Base-by-base conservation (phyloP, 2,329 filamentous ascomycete genomes). In the Ophiosphaerella herpotricha region DNA sequence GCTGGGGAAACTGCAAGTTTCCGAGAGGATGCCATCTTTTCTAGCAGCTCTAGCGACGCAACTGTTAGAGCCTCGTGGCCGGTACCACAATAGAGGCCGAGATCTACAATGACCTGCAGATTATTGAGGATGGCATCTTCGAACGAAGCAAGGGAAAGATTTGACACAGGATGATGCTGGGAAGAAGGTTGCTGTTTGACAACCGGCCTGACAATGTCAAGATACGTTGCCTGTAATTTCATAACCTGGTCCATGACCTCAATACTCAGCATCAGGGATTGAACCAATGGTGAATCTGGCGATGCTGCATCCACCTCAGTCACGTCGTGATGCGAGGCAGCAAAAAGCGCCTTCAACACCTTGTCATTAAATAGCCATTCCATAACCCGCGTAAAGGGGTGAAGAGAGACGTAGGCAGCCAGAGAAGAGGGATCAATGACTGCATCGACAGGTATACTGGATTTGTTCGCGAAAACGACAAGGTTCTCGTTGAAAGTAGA, bases 361-460 rank as follows among this genome's bases (percentile, higher is more conserved):
- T 88, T 90, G 65, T 95, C 90, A 68, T 96, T 97, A 74, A 96
- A 96, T 74, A 99, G 84, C 91, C 94, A 97, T 68, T 99, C 94
- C 89, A 97, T 97, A 13, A 96, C 87, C 51, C 95, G 85, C 3
- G 90, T 86, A 66, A 97, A 99, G 0, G 95, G 93, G 74, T 99
- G 95, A 45, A 96, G 82, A 21, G 86, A 85, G 50, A 94, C 85
- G 68, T 99, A 99, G 5, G 83, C 82, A 42, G 86, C 84, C 4
- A 97, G 78, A 48, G 89, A 89, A 2, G 87, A 88, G 4, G 90
- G 82, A 36, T 82, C 82, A 57, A 96, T 90, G 13, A 88, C 84
- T 8, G 82, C 76, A 68, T 97, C 91, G 13, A 96, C 85, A 23
- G 84, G 78, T 26, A 95, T 80, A 52, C 83, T 88, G 2, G 90